A percentile compares a stretch with the other conserved stretches of the same genome.
These are phyloP conservation scores for Candida glucosophila DNA, from an alignment of 1,139 yeast genomes.

Conservation along the genomic window DNA sequence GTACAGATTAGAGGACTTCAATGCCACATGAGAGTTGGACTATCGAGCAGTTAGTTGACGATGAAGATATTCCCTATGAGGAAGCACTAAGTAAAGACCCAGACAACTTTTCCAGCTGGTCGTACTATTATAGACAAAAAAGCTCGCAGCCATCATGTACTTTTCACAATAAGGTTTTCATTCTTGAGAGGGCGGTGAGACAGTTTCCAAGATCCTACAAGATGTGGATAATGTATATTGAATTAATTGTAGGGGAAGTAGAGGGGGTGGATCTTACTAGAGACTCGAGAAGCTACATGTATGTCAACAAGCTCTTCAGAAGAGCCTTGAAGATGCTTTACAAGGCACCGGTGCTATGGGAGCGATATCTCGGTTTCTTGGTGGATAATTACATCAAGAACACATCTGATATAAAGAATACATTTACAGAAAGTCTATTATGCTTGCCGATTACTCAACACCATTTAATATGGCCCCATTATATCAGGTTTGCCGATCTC, in stretches of 20 bases:
- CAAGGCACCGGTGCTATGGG: slow-evolving; percentile 50
- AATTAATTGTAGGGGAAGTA: slow-evolving; percentile 25
- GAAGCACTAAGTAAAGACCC: slow-evolving; percentile 37
- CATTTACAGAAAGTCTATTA: slow-evolving; percentile 47
- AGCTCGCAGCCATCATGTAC: slow-evolving; percentile 8
- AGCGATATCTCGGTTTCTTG: slow-evolving; percentile 41
- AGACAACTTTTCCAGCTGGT: slow-evolving; percentile 41
- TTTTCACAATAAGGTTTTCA: slow-evolving; percentile 26
- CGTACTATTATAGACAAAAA: slow-evolving; percentile 37
- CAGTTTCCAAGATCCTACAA: slow-evolving; percentile 42
- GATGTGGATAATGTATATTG: slow-evolving; percentile 50
- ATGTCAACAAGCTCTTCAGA: slow-evolving; percentile 37
- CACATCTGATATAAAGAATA: slow-evolving; percentile 35
- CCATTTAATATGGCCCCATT: slow-evolving; percentile 51
- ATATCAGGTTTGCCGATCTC: slow-evolving; percentile 40
- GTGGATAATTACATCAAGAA: slow-evolving; percentile 21
- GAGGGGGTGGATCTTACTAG: slow-evolving; percentile 18
- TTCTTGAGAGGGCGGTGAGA: slow-evolving; percentile 46
- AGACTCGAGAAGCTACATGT: slow-evolving; percentile 18
- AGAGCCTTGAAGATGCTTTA: slow-evolving; percentile 34
- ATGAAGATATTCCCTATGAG: slow-evolving; percentile 38
- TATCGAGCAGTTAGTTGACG: slow-evolving; percentile 13
- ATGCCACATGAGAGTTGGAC: slow-evolving; percentile 6
- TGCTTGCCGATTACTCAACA: slow-evolving; percentile 47
- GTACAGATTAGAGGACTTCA: no score